Evolutionary conservation across 495 filamentous ascomycete genomes (phyloP).

Genomic region (Aspergillus baeticus): DNA sequence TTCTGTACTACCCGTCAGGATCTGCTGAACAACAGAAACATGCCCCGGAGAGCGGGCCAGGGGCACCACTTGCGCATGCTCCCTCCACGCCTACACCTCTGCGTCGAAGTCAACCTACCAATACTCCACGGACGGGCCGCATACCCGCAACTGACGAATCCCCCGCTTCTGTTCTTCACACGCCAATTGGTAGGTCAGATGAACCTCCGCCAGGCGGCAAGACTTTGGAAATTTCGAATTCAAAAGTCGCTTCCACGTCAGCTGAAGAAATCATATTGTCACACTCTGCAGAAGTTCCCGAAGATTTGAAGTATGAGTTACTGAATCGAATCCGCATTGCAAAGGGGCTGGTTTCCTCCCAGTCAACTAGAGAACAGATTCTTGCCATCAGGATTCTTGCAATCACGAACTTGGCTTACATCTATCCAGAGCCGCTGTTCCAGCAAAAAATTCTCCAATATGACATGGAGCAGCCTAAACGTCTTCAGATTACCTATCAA

Average conservation of each 20-base stretch:
- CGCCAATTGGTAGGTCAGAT: constrained; percentile 30
- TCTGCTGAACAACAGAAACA: constrained; percentile 30
- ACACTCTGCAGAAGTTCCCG: constrained; percentile 64
- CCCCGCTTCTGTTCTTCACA: constrained; percentile 26
- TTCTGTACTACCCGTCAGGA: constrained; percentile 61
- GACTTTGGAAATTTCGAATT: constrained; percentile 68
- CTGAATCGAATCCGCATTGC: constrained; percentile 80
- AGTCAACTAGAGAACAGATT: constrained; percentile 68
- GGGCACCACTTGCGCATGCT: constrained; percentile 26
- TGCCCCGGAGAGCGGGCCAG: constrained; percentile 26
- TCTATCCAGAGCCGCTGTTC: constrained; percentile 76
- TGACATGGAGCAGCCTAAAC: constrained; percentile 86
- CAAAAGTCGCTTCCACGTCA: constrained; percentile 57
- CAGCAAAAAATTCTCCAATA: constrained; percentile 80
- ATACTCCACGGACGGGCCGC: constrained; percentile 51
- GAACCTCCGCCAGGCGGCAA: constrained; percentile 51
- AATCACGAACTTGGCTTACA: constrained; percentile 88
- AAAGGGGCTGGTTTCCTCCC: constrained; percentile 66
- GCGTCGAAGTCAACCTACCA: constrained; percentile 49
- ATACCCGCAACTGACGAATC: constrained; percentile 55
- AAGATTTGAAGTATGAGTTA: constrained; percentile 76
- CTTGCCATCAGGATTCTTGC: constrained; percentile 81
- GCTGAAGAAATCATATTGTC: constrained; percentile 66
- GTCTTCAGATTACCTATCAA: constrained; percentile 88
- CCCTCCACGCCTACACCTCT: constrained; percentile 53